A percentile compares a stretch with the other conserved stretches of the same genome.
Conservation (phyloP, 2,329 filamentous ascomycete genomes). For the Phyllosticta capitalensis region DNA sequence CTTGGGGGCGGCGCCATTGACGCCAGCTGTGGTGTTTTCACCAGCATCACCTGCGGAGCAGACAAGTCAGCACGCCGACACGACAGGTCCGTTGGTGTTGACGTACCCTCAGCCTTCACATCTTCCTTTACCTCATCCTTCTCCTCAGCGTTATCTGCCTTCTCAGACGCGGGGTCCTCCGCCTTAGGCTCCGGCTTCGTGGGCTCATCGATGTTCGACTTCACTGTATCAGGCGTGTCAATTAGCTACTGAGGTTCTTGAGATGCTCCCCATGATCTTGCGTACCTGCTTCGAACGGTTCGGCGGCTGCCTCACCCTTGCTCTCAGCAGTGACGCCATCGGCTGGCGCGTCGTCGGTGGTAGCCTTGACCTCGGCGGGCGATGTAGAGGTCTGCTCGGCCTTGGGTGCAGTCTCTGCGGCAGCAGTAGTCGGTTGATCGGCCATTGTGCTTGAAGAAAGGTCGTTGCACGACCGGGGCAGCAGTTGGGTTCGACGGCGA, state of each 20-base stretch:
- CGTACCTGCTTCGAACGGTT: constrained; percentile 23
- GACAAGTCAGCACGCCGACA: background rate
- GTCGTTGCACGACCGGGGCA: constrained; percentile 22
- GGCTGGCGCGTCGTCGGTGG: constrained; percentile 19
- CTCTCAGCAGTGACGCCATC: constrained; percentile 21
- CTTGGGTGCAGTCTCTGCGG: constrained; percentile 20
- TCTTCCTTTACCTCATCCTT: constrained; percentile 15
- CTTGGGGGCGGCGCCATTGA: constrained; percentile 40
- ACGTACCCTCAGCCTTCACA: constrained; percentile 17
- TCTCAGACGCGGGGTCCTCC: constrained; percentile 2
- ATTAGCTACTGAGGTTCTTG: background rate
- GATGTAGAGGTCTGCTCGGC: constrained; percentile 23
- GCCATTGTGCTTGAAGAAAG: constrained; percentile 26
- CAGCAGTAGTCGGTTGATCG: constrained; percentile 23
- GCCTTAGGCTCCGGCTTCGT: constrained; percentile 3
- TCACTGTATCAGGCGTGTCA: background rate
- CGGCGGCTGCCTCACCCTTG: constrained; percentile 21
- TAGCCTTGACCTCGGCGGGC: constrained; percentile 16
- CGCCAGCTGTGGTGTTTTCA: constrained; percentile 32
- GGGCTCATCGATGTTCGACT: background rate
- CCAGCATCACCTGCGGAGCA: constrained; percentile 23
- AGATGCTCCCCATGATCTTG: constrained; percentile 1
- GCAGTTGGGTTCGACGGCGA: constrained; percentile 14
- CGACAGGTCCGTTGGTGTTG: background rate
- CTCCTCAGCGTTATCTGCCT: background rate